A percentile compares a stretch with the other conserved stretches of the same genome.
Conservation (phyloP, 2,329 filamentous ascomycete species). For the Alternaria brassicae region DNA sequence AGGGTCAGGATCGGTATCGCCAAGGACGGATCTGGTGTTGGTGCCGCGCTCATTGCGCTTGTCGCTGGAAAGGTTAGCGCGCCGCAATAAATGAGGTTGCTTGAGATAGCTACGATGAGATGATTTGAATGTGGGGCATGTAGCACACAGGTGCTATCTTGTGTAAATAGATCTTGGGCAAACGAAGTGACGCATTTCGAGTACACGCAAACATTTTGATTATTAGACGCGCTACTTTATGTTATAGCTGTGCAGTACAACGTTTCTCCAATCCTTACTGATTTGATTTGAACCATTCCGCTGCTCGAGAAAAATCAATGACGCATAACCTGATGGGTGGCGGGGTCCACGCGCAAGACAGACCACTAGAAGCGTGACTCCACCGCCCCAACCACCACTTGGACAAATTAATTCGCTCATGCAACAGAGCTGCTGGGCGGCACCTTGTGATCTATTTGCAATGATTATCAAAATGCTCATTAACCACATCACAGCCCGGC, state of each 20-base stretch:
- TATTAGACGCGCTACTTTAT: neutral
- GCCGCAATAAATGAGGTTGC: slow-evolving; percentile 18
- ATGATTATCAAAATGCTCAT: neutral
- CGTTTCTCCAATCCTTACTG: neutral
- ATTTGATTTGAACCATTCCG: neutral
- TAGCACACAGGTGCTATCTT: neutral
- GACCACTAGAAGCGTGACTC: neutral
- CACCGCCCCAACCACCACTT: neutral
- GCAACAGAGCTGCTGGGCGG: rapidly evolving
- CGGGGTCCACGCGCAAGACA: neutral
- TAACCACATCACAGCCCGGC: slow-evolving; percentile 5
- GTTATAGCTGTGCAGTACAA: neutral
- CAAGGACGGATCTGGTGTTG: slow-evolving; percentile 95
- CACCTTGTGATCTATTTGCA: too few species aligned
- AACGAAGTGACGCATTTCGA: neutral
- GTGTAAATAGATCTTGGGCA: neutral
- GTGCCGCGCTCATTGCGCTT: slow-evolving; percentile 91
- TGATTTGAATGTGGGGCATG: neutral
- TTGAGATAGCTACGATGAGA: neutral
- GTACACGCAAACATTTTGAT: neutral
- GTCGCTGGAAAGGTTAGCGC: slow-evolving; percentile 69
- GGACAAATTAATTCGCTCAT: neutral
- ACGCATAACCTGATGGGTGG: neutral
- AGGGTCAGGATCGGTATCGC: slow-evolving; percentile 93
- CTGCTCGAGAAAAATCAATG: neutral